Evolutionary conservation across 2,329 filamentous ascomycete species (phyloP).

Genomic region (Helicocarpus griseus): DNA sequence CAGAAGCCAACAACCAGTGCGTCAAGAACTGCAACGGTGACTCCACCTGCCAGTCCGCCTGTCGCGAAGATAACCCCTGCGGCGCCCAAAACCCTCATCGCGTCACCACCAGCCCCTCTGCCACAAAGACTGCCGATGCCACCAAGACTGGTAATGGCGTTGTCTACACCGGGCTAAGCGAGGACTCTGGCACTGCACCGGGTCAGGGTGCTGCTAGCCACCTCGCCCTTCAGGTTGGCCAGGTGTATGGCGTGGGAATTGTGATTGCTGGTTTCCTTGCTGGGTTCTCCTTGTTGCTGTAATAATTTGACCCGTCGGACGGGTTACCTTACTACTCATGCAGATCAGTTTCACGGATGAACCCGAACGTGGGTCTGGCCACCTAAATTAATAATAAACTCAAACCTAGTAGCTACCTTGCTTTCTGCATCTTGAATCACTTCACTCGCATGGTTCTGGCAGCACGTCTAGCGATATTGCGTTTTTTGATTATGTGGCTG

Average conservation of each 20-base stretch:
- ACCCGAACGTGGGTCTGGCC: too few relatives aligned
- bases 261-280: conserved; percentile 47
- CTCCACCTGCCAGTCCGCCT: conserved; percentile 41
- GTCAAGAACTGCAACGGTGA: conserved; percentile 40
- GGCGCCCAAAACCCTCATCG: conserved; percentile 49
- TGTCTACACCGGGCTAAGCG: conserved; percentile 38
- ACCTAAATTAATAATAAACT: too few relatives aligned
- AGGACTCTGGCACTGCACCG: conserved; percentile 24
- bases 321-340: too few relatives aligned
- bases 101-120: conserved; percentile 41
- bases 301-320: too few relatives aligned
- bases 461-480: too few relatives aligned
- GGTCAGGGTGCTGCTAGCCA: conserved; percentile 22
- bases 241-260: conserved; percentile 47
- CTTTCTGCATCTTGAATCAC: too few relatives aligned
- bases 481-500: too few relatives aligned
- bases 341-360: too few relatives aligned
- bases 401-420: too few relatives aligned
- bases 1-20: conserved; percentile 47
- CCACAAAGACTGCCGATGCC: conserved; percentile 25
- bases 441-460: too few relatives aligned
- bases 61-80: conserved; percentile 48
- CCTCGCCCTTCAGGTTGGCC: conserved; percentile 42
- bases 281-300: conserved; percentile 48
- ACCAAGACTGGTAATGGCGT: conserved; percentile 22